These are phyloP conservation scores for Pseudogymnoascus sp. DNA, from an alignment of 2,329 filamentous ascomycete species.

Conservation along the genomic window DNA sequence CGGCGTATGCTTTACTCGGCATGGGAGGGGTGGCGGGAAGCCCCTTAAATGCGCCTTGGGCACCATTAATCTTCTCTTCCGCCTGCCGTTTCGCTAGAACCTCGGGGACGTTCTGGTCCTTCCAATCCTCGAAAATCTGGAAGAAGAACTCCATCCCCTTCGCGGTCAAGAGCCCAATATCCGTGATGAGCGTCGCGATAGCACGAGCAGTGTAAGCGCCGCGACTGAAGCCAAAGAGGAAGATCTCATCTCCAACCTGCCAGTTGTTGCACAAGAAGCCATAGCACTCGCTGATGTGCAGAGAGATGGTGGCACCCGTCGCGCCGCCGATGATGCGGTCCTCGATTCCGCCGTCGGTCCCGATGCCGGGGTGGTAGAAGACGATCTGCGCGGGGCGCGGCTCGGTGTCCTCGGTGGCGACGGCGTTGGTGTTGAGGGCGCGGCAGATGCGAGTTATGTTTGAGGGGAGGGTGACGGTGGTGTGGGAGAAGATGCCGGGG, in stretches of 20 bases:
- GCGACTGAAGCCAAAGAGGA: slow-evolving; percentile 35
- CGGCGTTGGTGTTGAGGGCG: slow-evolving; percentile 46
- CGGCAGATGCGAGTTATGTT: slow-evolving; percentile 57
- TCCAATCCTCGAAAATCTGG: slow-evolving; percentile 37
- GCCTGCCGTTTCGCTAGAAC: background rate
- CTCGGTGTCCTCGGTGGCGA: slow-evolving; percentile 32
- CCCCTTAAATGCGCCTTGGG: background rate
- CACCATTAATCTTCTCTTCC: background rate
- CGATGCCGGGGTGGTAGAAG: slow-evolving; percentile 56
- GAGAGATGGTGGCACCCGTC: slow-evolving; percentile 49
- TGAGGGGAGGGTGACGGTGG: slow-evolving; percentile 38
- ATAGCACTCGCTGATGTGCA: slow-evolving; percentile 45
- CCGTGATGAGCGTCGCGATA: slow-evolving; percentile 32
- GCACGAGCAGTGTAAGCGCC: slow-evolving; percentile 37
- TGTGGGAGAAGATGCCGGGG: background rate
- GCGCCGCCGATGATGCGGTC: slow-evolving; percentile 49
- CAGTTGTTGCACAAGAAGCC: slow-evolving; percentile 42
- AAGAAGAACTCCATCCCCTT: slow-evolving; percentile 39
- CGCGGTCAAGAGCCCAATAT: slow-evolving; percentile 38
- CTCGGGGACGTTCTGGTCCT: slow-evolving; percentile 24
- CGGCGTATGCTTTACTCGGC: background rate
- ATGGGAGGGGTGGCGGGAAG: background rate
- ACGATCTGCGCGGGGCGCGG: slow-evolving; percentile 45
- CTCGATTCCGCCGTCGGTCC: slow-evolving; percentile 45
- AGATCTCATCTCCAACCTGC: slow-evolving; percentile 33